Conservation (phyloP, 306 rosid species). For the Biancaea sappan region DNA sequence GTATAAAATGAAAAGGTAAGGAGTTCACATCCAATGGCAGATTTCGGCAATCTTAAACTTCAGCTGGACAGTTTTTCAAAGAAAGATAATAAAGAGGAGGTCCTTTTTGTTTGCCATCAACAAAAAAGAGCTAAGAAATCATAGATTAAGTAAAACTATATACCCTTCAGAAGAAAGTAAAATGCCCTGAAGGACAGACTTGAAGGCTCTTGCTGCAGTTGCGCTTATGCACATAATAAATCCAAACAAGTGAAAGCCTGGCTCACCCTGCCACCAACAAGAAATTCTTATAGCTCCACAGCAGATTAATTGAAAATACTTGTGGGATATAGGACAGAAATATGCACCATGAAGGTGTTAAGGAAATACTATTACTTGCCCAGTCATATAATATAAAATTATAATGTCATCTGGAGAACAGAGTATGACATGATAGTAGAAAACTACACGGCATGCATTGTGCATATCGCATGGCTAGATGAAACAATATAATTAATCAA, state of each 20-base stretch:
- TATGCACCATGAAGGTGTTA: constrained; percentile 4
- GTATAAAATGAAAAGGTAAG: not conserved
- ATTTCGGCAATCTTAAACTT: constrained; percentile 18
- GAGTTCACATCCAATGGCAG: not conserved
- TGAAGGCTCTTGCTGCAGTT: constrained; percentile 99
- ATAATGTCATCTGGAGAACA: not conserved
- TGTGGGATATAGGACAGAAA: constrained; percentile 4
- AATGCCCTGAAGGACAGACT: constrained; percentile 96
- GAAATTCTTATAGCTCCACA: constrained; percentile 26
- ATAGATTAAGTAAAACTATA: constrained; percentile 29
- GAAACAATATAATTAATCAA: constrained; percentile 16
- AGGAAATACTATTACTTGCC: constrained; percentile 11
- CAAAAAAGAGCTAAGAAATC: constrained; percentile 14
- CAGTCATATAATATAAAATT: constrained; percentile 5
- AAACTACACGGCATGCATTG: not conserved
- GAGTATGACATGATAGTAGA: not conserved
- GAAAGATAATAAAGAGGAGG: constrained; percentile 1
- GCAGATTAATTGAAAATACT: constrained; percentile 28
- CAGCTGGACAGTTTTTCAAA: not conserved
- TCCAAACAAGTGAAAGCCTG: constrained; percentile 65
- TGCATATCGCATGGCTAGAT: not conserved
- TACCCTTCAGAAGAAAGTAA: constrained; percentile 99
- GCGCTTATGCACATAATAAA: constrained; percentile 76
- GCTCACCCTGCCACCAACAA: constrained; percentile 61
- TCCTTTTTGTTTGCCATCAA: not conserved